phyloP scores from a whole-genome alignment of 2,329 filamentous ascomycete species.

The Ophiocordyceps australis region DNA sequence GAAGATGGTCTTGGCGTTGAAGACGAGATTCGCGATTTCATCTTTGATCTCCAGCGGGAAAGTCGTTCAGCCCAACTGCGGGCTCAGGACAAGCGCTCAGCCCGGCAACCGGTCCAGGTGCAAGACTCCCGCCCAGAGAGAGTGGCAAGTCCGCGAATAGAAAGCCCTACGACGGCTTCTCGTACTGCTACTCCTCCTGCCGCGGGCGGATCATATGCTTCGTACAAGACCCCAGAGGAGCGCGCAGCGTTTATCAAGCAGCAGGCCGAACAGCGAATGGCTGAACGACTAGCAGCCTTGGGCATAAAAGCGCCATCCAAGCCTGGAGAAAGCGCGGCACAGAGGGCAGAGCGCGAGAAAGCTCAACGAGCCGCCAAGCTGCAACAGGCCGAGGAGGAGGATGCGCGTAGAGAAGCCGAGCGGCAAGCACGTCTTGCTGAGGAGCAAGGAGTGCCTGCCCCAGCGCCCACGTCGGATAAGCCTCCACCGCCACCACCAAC shows the following conservation, averaged over 20 bases:
- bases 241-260: constrained; percentile 92
- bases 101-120: constrained; percentile 19
- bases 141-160: constrained; percentile 24
- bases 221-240: constrained; percentile 84
- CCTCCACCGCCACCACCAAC: constrained; percentile 69
- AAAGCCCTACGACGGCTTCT: constrained; percentile 33
- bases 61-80: constrained; percentile 59
- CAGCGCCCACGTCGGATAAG: constrained; percentile 39
- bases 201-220: constrained; percentile 51
- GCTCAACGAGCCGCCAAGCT: constrained; percentile 76
- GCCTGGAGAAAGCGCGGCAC: constrained; percentile 60
- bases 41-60: constrained; percentile 82
- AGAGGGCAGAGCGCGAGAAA: constrained; percentile 76
- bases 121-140: constrained; percentile 23
- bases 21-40: constrained; percentile 93
- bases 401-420: constrained; percentile 73
- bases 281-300: constrained; percentile 81
- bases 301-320: constrained; percentile 76
- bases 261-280: constrained; percentile 92
- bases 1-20: constrained; percentile 92
- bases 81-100: constrained; percentile 34
- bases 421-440: constrained; percentile 68
- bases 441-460: constrained; percentile 48
- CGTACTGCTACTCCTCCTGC: constrained; percentile 26
- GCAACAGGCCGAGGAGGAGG: constrained; percentile 83